phyloP scores from a whole-genome alignment of 352 stramenopile species.

The Lagenidium sp. region DNA sequence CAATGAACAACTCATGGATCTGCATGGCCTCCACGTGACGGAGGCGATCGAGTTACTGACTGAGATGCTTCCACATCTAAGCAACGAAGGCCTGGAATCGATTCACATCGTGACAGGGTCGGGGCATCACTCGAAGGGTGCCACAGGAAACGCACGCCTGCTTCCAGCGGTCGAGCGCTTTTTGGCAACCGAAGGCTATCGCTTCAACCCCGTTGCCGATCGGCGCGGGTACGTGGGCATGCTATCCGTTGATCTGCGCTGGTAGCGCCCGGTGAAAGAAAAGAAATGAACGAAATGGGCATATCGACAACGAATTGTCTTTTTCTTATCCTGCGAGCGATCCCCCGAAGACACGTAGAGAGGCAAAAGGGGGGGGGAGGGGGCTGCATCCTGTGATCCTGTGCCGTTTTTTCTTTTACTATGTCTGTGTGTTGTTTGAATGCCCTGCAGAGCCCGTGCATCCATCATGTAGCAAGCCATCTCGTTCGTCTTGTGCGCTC shows the following conservation, averaged over 20 bases:
- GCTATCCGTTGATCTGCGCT: conserved; percentile 74
- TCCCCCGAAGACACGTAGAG: too few relatives aligned
- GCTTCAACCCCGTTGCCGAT: conserved; percentile 60
- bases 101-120: conserved; percentile 80
- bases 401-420: too few relatives aligned
- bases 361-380: too few relatives aligned
- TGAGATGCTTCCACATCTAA: conserved; percentile 61
- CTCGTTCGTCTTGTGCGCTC: too few relatives aligned
- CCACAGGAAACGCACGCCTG: conserved; percentile 51
- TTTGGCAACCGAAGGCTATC: conserved; percentile 60
- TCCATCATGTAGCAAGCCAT: too few relatives aligned
- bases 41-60: conserved; percentile 72
- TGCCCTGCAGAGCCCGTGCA: too few relatives aligned
- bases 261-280: conserved; percentile 24
- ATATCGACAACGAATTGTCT: too few relatives aligned
- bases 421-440: too few relatives aligned
- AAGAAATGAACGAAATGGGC: too few relatives aligned
- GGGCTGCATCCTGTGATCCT: too few relatives aligned
- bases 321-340: too few relatives aligned
- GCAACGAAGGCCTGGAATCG: conserved; percentile 55
- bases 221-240: conserved; percentile 73
- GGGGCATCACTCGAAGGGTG: conserved; percentile 73
- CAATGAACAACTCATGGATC: conserved; percentile 69
- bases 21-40: conserved; percentile 74
- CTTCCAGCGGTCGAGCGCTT: conserved; percentile 78